Percentiles rank a stretch among this genome's conserved stretches.
Conservation (phyloP, 2,329 filamentous ascomycete genomes). For the Westerdykella sp. region DNA sequence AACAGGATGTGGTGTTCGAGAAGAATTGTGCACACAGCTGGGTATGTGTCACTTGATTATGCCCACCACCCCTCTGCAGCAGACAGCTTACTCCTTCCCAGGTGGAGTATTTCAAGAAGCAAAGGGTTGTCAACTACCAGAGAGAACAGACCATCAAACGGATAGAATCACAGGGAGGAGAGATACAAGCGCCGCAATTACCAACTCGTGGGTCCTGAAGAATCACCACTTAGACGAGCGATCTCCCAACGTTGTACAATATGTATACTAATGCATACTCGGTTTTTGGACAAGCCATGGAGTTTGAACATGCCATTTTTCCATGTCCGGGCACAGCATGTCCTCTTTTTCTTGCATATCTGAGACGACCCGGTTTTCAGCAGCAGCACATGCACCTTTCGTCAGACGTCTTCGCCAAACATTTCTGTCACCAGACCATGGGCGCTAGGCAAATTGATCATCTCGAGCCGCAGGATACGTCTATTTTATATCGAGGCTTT, state of each 20-base stretch:
- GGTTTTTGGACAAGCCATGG: too few species aligned
- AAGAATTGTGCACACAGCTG: conserved; percentile 81
- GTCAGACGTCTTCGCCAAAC: too few species aligned
- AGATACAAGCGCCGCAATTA: conserved; percentile 31
- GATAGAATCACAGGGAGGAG: conserved; percentile 40
- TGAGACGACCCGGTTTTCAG: too few species aligned
- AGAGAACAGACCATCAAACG: conserved; percentile 60
- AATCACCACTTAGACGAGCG: background rate
- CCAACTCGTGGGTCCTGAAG: conserved; percentile 9
- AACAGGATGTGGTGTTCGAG: conserved; percentile 64
- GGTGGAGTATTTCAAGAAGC: conserved; percentile 98
- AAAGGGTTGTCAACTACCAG: conserved; percentile 85
- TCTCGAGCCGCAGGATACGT: too few species aligned
- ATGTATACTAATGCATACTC: background rate
- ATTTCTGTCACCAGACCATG: too few species aligned
- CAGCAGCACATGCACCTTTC: too few species aligned
- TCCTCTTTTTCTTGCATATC: too few species aligned
- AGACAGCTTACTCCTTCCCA: conserved; percentile 30
- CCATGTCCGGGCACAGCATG: too few species aligned
- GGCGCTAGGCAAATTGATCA: too few species aligned
- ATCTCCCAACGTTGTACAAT: background rate
- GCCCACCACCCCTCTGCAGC: background rate
- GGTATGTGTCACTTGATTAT: conserved; percentile 52
- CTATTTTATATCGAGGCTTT: too few species aligned
- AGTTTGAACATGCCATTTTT: too few species aligned